Evolutionary conservation across 2,329 filamentous ascomycete genomes (phyloP).

Genomic region (Aspergillus thermomutatus): DNA sequence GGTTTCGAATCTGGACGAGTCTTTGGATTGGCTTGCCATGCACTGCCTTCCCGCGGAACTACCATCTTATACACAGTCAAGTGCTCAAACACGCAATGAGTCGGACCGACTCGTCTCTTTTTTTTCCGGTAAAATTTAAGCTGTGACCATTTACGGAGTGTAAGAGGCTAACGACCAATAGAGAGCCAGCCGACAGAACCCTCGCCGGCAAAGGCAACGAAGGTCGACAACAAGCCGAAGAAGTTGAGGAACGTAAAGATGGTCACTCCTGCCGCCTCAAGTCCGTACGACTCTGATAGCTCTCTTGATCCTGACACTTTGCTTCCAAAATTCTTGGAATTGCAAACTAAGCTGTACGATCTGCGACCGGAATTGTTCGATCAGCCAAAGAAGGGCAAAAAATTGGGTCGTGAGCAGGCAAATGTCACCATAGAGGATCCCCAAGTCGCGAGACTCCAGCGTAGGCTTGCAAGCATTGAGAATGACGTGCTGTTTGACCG

Average conservation of each 20-base stretch:
- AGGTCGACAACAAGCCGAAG: conserved; percentile 22
- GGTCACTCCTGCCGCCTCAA: conserved; percentile 17
- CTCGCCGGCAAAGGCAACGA: conserved; percentile 21
- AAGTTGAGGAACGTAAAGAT: conserved; percentile 27
- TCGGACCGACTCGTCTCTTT: conserved; percentile 32
- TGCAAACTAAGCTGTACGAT: conserved; percentile 66
- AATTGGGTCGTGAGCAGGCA: conserved; percentile 27
- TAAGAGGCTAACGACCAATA: conserved; percentile 26
- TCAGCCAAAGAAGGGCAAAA: conserved; percentile 40
- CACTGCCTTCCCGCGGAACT: conserved; percentile 68
- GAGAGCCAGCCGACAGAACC: conserved; percentile 28
- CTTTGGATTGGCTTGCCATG: conserved; percentile 84
- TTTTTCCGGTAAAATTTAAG: conserved; percentile 32
- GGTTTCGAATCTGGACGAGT: conserved; percentile 83
- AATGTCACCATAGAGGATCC: conserved; percentile 27
- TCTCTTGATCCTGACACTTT: conserved; percentile 74
- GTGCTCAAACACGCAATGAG: conserved; percentile 25
- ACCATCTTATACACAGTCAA: conserved; percentile 63
- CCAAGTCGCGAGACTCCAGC: conserved; percentile 63
- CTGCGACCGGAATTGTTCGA: conserved; percentile 55
- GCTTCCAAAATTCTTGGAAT: conserved; percentile 71
- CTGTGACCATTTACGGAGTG: conserved; percentile 8
- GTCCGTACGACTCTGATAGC: conserved; percentile 51
- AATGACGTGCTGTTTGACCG: conserved; percentile 73
- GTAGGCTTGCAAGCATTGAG: conserved; percentile 74